Conservation (phyloP, 495 filamentous ascomycete genomes). For the Eremomyces bilateralis region DNA sequence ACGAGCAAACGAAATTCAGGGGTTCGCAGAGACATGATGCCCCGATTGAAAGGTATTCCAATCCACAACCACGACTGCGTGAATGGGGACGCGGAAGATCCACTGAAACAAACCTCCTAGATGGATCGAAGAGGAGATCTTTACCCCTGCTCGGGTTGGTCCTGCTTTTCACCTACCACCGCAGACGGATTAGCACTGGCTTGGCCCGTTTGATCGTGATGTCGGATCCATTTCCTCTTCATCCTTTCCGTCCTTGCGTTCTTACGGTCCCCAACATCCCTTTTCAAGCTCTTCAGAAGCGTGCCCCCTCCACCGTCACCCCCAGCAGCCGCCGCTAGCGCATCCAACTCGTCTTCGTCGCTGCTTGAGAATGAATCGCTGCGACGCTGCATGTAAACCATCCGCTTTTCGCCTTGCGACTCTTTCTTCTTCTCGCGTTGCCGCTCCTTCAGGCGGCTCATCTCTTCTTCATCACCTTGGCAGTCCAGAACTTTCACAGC, state of each 20-base stretch:
- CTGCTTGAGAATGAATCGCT: slow-evolving; percentile 32
- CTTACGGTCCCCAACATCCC: neutral
- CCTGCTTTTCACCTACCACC: too few species aligned
- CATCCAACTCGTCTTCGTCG: slow-evolving; percentile 52
- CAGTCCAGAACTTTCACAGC: slow-evolving; percentile 48
- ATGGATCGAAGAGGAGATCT: too few species aligned
- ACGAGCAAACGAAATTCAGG: too few species aligned
- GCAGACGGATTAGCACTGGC: too few species aligned
- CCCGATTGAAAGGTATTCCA: too few species aligned
- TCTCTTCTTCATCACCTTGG: slow-evolving; percentile 36
- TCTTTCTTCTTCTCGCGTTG: slow-evolving; percentile 40
- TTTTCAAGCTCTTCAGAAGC: neutral
- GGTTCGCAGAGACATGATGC: too few species aligned
- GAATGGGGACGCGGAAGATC: too few species aligned
- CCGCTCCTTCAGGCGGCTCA: slow-evolving; percentile 37
- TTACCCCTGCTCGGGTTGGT: too few species aligned
- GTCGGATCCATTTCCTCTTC: too few species aligned
- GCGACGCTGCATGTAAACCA: slow-evolving; percentile 43
- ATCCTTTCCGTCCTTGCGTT: neutral
- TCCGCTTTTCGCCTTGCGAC: slow-evolving; percentile 34
- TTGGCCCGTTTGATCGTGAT: too few species aligned
- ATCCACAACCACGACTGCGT: too few species aligned
- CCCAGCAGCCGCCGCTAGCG: slow-evolving; percentile 19
- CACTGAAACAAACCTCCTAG: too few species aligned
- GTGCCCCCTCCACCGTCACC: neutral